These are phyloP conservation scores for Drosera spatulata DNA, from an alignment of 179 eudicot species.

Conservation along the genomic window DNA sequence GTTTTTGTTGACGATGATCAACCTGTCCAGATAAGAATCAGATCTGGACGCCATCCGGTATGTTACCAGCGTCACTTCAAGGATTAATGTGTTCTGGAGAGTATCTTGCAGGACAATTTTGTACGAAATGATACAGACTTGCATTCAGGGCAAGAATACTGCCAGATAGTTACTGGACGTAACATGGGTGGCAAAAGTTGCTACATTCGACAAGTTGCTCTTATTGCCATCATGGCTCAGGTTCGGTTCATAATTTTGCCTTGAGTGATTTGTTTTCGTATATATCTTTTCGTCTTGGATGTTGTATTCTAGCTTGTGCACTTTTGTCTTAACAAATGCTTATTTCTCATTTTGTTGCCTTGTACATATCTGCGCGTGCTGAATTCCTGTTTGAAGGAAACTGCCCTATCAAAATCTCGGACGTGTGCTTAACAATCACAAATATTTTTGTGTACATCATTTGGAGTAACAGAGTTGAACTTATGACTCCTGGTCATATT, in stretches of 20 bases:
- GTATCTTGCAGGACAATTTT: conserved; percentile 63
- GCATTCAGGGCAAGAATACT: conserved; percentile 52
- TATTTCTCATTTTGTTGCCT: too few relatives aligned
- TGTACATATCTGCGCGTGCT: too few relatives aligned
- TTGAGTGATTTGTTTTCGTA: background rate
- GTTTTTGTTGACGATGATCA: conserved; percentile 57
- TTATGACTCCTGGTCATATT: too few relatives aligned
- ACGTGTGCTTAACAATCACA: too few relatives aligned
- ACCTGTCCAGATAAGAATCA: conserved; percentile 62
- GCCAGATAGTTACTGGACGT: conserved; percentile 94
- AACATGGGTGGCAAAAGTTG: conserved; percentile 99
- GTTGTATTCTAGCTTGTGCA: too few relatives aligned
- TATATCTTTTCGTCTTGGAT: too few relatives aligned
- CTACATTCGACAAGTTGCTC: conserved; percentile 98
- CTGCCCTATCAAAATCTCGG: too few relatives aligned
- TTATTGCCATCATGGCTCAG: conserved; percentile 89
- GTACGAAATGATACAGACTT: conserved; percentile 83
- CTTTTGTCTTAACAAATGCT: too few relatives aligned
- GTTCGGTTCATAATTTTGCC: conserved; percentile 16
- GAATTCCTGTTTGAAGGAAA: too few relatives aligned
- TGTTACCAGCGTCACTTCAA: conserved; percentile 5
- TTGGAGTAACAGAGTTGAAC: too few relatives aligned
- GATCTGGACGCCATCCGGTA: conserved; percentile 89
- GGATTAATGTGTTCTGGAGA: conserved; percentile 33
- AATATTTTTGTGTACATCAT: too few relatives aligned